These are phyloP conservation scores for Pyricularia sp. DNA, from an alignment of 2,329 filamentous ascomycete species.

Conservation along the genomic window DNA sequence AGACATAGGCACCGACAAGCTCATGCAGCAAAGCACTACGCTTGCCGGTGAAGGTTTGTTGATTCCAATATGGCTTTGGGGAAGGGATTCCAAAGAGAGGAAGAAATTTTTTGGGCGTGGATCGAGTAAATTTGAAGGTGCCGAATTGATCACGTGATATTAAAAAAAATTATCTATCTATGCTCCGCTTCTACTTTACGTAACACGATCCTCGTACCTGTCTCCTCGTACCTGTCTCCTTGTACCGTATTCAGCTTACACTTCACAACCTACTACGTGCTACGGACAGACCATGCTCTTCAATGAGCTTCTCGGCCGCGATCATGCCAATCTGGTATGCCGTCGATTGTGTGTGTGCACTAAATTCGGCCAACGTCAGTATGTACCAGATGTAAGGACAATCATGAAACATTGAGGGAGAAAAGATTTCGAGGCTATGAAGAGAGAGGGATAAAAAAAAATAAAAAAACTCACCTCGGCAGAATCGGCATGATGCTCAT, in stretches of 20 bases:
- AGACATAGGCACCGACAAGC: not conserved
- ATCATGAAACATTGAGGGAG: not conserved
- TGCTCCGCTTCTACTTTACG: not conserved
- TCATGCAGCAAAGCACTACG: not conserved
- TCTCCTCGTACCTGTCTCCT: not conserved
- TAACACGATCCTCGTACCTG: not conserved
- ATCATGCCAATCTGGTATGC: constrained; percentile 3
- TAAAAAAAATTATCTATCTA: not conserved
- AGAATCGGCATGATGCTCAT: not conserved
- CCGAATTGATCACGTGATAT: not conserved
- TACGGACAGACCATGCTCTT: not conserved
- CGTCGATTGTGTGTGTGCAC: constrained; percentile 1
- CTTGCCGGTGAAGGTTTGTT: not conserved
- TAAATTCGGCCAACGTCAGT: not conserved
- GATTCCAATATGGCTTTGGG: not conserved
- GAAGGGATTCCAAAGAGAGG: not conserved
- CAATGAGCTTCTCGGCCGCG: constrained; percentile 2
- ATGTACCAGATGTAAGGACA: not conserved
- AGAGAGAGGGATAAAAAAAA: not conserved
- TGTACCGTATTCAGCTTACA: not conserved
- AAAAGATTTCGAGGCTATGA: not conserved
- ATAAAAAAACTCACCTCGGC: not conserved
- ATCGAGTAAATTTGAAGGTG: not conserved
- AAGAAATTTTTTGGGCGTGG: not conserved
- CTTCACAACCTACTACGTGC: not conserved